These are phyloP conservation scores for Phytophthora boehmeriae DNA, from an alignment of 352 stramenopile genomes.

Conservation along the genomic window DNA sequence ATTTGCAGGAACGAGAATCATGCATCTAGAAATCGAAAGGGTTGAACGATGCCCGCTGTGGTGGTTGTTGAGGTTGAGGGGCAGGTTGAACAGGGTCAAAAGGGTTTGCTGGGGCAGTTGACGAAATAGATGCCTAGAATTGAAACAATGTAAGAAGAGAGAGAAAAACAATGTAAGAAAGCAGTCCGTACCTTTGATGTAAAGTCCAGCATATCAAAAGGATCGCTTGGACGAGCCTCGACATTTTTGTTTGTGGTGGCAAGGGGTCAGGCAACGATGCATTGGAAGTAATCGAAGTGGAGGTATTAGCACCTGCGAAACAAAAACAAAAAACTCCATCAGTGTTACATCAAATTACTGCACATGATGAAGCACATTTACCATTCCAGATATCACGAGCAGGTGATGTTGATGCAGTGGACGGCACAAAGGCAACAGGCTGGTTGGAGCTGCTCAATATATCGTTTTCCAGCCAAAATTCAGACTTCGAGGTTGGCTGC, in stretches of 20 bases:
- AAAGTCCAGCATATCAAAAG: slow-evolving; percentile 48
- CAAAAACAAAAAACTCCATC: not conserved
- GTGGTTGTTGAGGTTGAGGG: slow-evolving; percentile 11
- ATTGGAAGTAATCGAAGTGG: slow-evolving; percentile 5
- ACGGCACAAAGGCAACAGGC: not conserved
- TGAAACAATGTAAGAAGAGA: slow-evolving; percentile 1
- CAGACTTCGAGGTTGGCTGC: slow-evolving; percentile 13
- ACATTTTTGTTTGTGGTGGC: slow-evolving; percentile 22
- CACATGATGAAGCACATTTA: slow-evolving; percentile 7
- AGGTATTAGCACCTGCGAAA: slow-evolving; percentile 20
- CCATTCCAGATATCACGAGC: slow-evolving; percentile 24
- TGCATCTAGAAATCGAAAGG: slow-evolving; percentile 54
- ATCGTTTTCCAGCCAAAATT: slow-evolving; percentile 32
- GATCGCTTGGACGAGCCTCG: slow-evolving; percentile 26
- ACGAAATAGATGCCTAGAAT: slow-evolving; percentile 30
- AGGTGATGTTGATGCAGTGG: slow-evolving; percentile 3
- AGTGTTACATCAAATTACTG: not conserved
- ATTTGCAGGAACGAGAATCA: not conserved
- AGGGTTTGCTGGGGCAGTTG: slow-evolving; percentile 28
- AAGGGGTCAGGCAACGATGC: not conserved
- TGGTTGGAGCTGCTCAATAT: slow-evolving; percentile 16
- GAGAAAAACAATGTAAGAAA: not conserved
- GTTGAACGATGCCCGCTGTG: slow-evolving; percentile 45
- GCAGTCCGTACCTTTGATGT: slow-evolving; percentile 35
- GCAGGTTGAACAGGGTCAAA: slow-evolving; percentile 35